Percentiles rank a stretch among this genome's conserved stretches.
These are phyloP conservation scores for Ustilago curta DNA, from an alignment of 1,284 basidiomycete species.

Conservation along the genomic window DNA sequence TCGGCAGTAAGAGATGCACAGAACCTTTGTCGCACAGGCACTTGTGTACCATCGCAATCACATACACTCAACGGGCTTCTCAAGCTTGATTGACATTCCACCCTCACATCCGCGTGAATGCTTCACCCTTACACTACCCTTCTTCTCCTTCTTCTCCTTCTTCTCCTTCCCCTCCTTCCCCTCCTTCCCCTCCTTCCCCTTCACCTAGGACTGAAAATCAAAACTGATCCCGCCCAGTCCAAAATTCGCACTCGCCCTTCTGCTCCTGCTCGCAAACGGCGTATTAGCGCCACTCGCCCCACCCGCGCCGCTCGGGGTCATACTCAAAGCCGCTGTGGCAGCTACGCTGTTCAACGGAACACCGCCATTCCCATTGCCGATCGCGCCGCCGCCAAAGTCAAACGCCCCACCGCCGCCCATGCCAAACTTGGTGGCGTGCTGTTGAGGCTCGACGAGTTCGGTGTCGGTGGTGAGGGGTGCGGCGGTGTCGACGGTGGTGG, in stretches of 20 bases:
- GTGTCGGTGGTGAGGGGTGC: slow-evolving; percentile 16
- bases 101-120: not conserved
- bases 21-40: not conserved
- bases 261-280: slow-evolving; percentile 26
- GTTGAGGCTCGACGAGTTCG: slow-evolving; percentile 17
- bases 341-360: slow-evolving; percentile 41
- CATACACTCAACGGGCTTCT: no score
- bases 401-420: slow-evolving; percentile 52
- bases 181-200: not conserved
- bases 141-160: no score
- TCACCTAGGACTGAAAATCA: slow-evolving; percentile 28
- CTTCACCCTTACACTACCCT: no score
- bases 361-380: slow-evolving; percentile 49
- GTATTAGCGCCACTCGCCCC: slow-evolving; percentile 32
- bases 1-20: slow-evolving; percentile 9
- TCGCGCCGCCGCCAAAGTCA: slow-evolving; percentile 52
- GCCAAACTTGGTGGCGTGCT: slow-evolving; percentile 46
- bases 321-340: slow-evolving; percentile 33
- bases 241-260: slow-evolving; percentile 37
- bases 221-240: slow-evolving; percentile 37
- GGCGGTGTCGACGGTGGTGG: slow-evolving; percentile 12
- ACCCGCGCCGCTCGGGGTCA: slow-evolving; percentile 16
- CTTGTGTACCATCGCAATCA: not conserved
- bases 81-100: not conserved
- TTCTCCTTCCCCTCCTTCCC: no score